Percentiles rank a stretch among this genome's conserved stretches.
phyloP scores from a whole-genome alignment of 2,329 filamentous ascomycete species.

The Arthrobotrys entomopaga region DNA sequence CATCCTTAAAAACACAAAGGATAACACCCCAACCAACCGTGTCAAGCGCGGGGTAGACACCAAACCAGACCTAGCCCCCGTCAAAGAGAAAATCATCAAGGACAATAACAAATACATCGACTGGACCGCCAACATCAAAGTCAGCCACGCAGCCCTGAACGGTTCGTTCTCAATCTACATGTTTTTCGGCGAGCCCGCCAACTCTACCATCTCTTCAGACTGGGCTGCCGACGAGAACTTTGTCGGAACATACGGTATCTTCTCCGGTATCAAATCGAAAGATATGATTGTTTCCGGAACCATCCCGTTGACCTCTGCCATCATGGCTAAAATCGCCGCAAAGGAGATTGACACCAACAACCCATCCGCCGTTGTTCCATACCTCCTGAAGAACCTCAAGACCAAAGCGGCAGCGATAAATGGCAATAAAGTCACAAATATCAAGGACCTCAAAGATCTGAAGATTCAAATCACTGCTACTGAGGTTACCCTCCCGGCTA shows the following conservation, averaged over 20 bases:
- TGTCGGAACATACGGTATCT: constrained; percentile 62
- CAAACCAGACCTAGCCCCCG: constrained; percentile 3
- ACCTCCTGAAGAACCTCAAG: constrained; percentile 12
- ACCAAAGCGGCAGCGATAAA: background rate
- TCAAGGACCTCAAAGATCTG: constrained; percentile 3
- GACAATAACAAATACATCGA: constrained; percentile 58
- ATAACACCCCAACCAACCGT: background rate
- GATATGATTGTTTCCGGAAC: constrained; percentile 61
- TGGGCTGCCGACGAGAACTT: constrained; percentile 63
- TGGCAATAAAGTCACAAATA: background rate
- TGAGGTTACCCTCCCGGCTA: background rate
- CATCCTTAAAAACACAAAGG: constrained; percentile 16
- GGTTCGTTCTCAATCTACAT: constrained; percentile 62
- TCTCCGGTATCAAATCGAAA: constrained; percentile 58
- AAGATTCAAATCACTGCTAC: constrained; percentile 7
- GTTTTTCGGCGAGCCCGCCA: constrained; percentile 61
- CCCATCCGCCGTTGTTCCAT: background rate
- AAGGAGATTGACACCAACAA: background rate
- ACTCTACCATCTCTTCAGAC: constrained; percentile 54
- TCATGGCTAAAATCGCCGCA: constrained; percentile 52
- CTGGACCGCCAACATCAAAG: constrained; percentile 61
- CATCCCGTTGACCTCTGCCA: constrained; percentile 61
- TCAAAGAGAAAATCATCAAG: constrained; percentile 31
- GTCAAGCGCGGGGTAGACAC: background rate
- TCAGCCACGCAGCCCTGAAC: constrained; percentile 60